These are phyloP conservation scores for Colletotrichum graminicola DNA, from an alignment of 2,329 filamentous ascomycete species.

Conservation along the genomic window DNA sequence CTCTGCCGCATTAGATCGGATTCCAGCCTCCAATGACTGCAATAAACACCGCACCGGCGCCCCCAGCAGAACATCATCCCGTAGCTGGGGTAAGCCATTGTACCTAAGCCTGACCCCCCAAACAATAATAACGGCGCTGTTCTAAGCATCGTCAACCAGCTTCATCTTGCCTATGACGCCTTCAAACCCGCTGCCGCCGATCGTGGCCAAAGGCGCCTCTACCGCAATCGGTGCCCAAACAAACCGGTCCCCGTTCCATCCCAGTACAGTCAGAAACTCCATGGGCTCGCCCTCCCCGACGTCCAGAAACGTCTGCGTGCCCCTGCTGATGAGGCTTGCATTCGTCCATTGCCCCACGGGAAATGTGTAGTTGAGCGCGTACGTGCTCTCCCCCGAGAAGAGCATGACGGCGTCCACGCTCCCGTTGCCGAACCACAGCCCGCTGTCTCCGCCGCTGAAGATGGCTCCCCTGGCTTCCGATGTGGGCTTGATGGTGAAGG, in stretches of 20 bases:
- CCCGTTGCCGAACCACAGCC: conserved; percentile 41
- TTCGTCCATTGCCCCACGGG: conserved; percentile 40
- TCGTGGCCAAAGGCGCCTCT: conserved; percentile 35
- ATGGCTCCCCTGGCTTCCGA: conserved; percentile 34
- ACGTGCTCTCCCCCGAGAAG: conserved; percentile 39
- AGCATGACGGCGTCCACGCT: conserved; percentile 40
- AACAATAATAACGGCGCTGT: not conserved
- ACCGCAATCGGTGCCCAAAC: conserved; percentile 39
- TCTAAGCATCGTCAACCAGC: conserved; percentile 33
- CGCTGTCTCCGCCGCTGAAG: conserved; percentile 39
- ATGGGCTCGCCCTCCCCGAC: conserved; percentile 31
- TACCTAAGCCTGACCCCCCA: not conserved
- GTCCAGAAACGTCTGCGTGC: conserved; percentile 34
- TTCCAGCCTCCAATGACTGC: conserved; percentile 7
- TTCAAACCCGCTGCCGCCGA: conserved; percentile 35
- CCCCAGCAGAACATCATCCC: not conserved
- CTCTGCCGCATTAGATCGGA: conserved; percentile 21
- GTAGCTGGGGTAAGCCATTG: not conserved
- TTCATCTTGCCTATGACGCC: conserved; percentile 38
- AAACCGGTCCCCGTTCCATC: conserved; percentile 33
- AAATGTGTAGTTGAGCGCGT: conserved; percentile 42
- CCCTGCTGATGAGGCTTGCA: conserved; percentile 33
- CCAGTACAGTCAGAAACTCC: conserved; percentile 39
- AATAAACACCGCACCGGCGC: not conserved
- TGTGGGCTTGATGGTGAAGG: conserved; percentile 53